These are phyloP conservation scores for Aurantiochytrium sp. DNA, from an alignment of 108 stramenopile species.

Conservation along the genomic window DNA sequence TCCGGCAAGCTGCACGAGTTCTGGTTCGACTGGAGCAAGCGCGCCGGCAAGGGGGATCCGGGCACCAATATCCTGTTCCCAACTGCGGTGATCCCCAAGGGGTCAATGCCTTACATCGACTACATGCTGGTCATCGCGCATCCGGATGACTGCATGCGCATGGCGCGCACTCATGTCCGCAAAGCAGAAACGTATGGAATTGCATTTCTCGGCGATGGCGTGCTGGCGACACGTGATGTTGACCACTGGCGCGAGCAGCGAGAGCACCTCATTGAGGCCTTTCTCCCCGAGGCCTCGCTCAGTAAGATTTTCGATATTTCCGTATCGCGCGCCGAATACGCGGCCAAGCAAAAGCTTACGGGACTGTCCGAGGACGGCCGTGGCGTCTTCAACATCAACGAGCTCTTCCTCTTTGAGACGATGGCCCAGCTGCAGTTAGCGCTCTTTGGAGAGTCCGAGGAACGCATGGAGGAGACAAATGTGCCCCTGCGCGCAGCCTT, in stretches of 20 bases:
- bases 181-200: neutral
- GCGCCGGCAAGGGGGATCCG: neutral
- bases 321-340: neutral
- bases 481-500: neutral
- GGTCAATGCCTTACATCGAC: neutral
- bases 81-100: neutral
- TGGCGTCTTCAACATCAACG: neutral
- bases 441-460: neutral
- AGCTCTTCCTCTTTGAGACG: neutral
- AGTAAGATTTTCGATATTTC: neutral
- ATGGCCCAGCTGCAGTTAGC: neutral
- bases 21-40: neutral
- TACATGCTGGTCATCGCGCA: neutral
- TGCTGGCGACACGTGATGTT: neutral
- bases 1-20: neutral
- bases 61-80: neutral
- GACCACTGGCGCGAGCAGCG: neutral
- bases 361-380: neutral
- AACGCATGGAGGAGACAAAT: neutral
- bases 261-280: constrained; percentile 10
- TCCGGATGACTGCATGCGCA: neutral
- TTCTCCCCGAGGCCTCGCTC: neutral
- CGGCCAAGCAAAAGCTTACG: neutral
- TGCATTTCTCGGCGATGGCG: constrained; percentile 1
- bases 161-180: neutral